These are phyloP conservation scores for Avena atlantica DNA, from an alignment of 176 grass and related monocot genomes.

Conservation along the genomic window DNA sequence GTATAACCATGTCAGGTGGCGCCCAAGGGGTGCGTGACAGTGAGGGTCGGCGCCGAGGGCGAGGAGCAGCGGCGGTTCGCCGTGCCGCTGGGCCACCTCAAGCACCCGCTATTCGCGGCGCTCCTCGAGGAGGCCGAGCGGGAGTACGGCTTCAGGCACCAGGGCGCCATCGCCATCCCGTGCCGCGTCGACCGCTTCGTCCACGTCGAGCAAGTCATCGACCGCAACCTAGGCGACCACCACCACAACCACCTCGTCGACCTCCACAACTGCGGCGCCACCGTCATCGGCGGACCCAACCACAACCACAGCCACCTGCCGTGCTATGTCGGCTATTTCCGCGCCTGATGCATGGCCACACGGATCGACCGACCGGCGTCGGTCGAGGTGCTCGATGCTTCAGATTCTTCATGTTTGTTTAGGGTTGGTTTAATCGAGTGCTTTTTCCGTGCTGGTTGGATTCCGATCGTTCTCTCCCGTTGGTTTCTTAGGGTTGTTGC, in stretches of 20 bases:
- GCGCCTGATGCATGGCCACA: constrained; percentile 38
- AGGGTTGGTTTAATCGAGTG: not conserved
- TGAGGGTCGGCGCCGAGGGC: constrained; percentile 71
- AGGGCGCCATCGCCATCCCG: constrained; percentile 83
- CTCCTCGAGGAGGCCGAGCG: constrained; percentile 78
- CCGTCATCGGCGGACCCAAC: not conserved
- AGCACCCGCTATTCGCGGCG: constrained; percentile 81
- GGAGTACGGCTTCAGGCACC: constrained; percentile 81
- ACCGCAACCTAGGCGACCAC: constrained; percentile 43
- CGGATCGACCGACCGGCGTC: not conserved
- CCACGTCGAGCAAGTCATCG: constrained; percentile 67
- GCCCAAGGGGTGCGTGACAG: constrained; percentile 80
- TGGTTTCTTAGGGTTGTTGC: constrained; percentile 16
- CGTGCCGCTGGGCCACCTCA: constrained; percentile 79
- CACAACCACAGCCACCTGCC: constrained; percentile 55
- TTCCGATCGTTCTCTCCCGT: constrained; percentile 1
- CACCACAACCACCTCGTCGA: constrained; percentile 33
- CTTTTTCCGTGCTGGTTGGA: constrained; percentile 19
- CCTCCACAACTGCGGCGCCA: not conserved
- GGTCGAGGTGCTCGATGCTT: not conserved
- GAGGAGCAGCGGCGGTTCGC: constrained; percentile 78
- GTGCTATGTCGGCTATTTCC: constrained; percentile 71
- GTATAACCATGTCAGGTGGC: too few species aligned
- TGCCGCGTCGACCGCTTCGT: constrained; percentile 81
- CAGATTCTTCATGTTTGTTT: constrained; percentile 6